These are phyloP conservation scores for Dunaliella primolecta DNA, from an alignment of 139 green algal species.

Conservation along the genomic window DNA sequence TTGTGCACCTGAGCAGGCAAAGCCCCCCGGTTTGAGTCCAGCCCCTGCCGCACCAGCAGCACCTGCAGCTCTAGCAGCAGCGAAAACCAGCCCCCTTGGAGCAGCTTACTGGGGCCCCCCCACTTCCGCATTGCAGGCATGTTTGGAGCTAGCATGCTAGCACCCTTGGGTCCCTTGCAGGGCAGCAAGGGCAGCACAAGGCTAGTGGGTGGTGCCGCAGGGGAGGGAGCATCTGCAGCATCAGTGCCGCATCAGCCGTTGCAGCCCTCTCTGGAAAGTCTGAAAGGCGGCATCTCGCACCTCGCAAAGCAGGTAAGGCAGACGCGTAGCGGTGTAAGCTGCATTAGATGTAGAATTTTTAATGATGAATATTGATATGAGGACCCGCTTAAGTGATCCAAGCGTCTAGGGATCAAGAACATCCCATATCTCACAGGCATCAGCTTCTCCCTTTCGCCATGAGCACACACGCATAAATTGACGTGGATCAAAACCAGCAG, in stretches of 20 bases:
- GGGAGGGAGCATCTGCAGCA: background rate
- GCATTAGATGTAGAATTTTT: background rate
- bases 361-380: too few species aligned
- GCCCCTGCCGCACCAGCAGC: too few species aligned
- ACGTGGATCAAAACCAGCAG: too few species aligned
- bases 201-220: too few species aligned
- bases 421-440: too few species aligned
- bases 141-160: slow-evolving; percentile 21
- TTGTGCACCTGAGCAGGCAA: too few species aligned
- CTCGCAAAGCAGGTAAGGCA: background rate
- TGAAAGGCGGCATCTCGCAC: background rate
- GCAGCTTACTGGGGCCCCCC: slow-evolving; percentile 16
- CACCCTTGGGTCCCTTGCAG: too few species aligned
- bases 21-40: too few species aligned
- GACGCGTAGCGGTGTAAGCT: background rate
- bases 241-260: background rate
- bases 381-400: too few species aligned
- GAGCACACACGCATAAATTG: too few species aligned
- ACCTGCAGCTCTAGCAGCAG: background rate
- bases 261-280: background rate
- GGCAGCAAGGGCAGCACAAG: slow-evolving; percentile 8
- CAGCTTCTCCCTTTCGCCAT: too few species aligned
- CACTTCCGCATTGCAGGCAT: slow-evolving; percentile 38
- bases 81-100: slow-evolving; percentile 7
- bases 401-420: too few species aligned